These are phyloP conservation scores for Vishniacozyma victoriae DNA, from an alignment of 768 basidiomycete species.

Conservation along the genomic window DNA sequence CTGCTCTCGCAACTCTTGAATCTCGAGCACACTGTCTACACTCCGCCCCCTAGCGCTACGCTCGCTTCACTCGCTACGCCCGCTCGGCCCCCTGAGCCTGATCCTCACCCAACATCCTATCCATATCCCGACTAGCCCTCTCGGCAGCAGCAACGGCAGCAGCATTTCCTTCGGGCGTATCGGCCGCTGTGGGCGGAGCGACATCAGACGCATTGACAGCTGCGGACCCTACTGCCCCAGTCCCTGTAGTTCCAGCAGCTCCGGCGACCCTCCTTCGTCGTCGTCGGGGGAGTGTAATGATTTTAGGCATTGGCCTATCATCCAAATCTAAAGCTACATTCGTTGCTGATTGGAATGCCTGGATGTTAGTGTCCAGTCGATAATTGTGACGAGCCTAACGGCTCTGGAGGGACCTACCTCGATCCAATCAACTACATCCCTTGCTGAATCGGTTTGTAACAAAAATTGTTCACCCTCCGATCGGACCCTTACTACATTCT, in stretches of 20 bases:
- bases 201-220: background rate
- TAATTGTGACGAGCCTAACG: background rate
- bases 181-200: constrained; percentile 14
- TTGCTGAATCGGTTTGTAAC: constrained; percentile 75
- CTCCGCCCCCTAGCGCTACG: background rate
- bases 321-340: constrained; percentile 91
- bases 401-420: constrained; percentile 58
- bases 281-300: constrained; percentile 49
- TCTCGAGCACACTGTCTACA: background rate
- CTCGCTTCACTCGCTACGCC: background rate
- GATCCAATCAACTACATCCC: constrained; percentile 88
- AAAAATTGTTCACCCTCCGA: constrained; percentile 96
- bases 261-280: constrained; percentile 27
- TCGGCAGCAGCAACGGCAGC: constrained; percentile 32
- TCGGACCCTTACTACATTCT: constrained; percentile 85
- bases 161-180: constrained; percentile 35
- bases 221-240: constrained; percentile 3
- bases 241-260: constrained; percentile 10
- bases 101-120: constrained; percentile 36
- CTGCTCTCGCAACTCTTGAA: background rate
- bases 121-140: constrained; percentile 15
- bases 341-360: constrained; percentile 85
- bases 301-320: constrained; percentile 82
- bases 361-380: background rate
- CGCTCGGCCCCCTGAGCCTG: constrained; percentile 16